These are phyloP conservation scores for Calonectria fujianensis DNA, from an alignment of 2,329 filamentous ascomycete species.

Conservation along the genomic window DNA sequence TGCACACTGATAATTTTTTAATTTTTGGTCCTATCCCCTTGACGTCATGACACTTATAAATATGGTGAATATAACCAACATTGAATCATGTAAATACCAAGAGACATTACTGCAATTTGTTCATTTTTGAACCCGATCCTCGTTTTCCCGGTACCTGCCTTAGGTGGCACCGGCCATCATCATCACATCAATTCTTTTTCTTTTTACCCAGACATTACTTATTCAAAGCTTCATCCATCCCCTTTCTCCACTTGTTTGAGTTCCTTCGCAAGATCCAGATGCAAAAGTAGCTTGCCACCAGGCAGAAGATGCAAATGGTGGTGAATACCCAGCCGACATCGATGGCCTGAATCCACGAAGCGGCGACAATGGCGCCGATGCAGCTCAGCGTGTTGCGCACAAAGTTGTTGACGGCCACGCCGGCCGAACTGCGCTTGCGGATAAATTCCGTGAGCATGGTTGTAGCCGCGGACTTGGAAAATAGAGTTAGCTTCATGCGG, in stretches of 20 bases:
- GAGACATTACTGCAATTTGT: slow-evolving; percentile 6
- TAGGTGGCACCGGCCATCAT: not conserved
- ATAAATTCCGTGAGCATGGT: slow-evolving; percentile 93
- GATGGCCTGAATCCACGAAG: slow-evolving; percentile 82
- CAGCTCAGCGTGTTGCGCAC: slow-evolving; percentile 86
- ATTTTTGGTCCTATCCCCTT: not conserved
- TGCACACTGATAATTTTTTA: not conserved
- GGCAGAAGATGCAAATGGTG: slow-evolving; percentile 69
- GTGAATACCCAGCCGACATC: slow-evolving; percentile 88
- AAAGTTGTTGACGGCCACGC: slow-evolving; percentile 89
- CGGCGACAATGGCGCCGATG: slow-evolving; percentile 80
- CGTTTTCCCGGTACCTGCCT: not conserved
- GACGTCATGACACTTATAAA: not conserved
- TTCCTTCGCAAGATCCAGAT: slow-evolving; percentile 78
- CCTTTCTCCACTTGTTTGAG: slow-evolving; percentile 77
- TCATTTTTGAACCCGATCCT: too few species aligned
- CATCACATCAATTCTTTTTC: too few species aligned
- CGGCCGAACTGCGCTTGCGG: slow-evolving; percentile 80
- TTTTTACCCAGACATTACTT: slow-evolving; percentile 38
- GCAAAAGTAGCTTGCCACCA: slow-evolving; percentile 73
- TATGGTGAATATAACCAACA: not conserved
- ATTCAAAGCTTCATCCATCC: slow-evolving; percentile 74
- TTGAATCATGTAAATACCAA: slow-evolving; percentile 3
- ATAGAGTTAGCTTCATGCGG: slow-evolving; percentile 34
- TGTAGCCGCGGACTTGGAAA: slow-evolving; percentile 73